Evolutionary conservation across 176 grass and related monocot genomes (phyloP).

Genomic region (Olyra latifolia): DNA sequence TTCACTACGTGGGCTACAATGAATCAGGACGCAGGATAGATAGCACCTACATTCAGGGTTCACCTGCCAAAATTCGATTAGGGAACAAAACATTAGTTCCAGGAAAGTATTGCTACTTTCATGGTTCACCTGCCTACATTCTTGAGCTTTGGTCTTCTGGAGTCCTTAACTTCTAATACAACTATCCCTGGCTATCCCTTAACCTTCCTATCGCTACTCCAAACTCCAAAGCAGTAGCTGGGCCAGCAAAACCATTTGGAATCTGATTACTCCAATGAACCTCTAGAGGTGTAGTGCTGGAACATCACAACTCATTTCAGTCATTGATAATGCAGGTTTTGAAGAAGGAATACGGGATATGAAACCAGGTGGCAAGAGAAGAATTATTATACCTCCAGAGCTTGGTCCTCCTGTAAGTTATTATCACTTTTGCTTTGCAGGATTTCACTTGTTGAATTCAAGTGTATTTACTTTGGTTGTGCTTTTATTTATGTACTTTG

Average conservation of each 20-base stretch:
- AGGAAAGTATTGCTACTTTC: constrained; percentile 54
- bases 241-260: background rate
- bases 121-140: too few relatives aligned
- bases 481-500: background rate
- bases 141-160: background rate
- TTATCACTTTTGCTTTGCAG: constrained; percentile 17
- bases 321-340: constrained; percentile 74
- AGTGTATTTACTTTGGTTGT: constrained; percentile 5
- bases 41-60: constrained; percentile 91
- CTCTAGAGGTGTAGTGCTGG: background rate
- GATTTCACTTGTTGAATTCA: constrained; percentile 16
- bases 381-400: constrained; percentile 95
- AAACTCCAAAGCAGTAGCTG: constrained; percentile 8
- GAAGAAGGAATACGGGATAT: constrained; percentile 96
- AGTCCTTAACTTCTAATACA: background rate
- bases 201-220: background rate
- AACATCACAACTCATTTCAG: constrained; percentile 36
- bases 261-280: constrained; percentile 3
- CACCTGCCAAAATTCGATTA: constrained; percentile 87
- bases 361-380: constrained; percentile 93
- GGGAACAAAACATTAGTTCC: constrained; percentile 96
- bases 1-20: constrained; percentile 94
- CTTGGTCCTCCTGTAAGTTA: constrained; percentile 93
- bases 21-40: constrained; percentile 97
- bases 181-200: background rate